Evolutionary conservation across 2,329 filamentous ascomycete genomes (phyloP).

Genomic region (Pezicula radicicola): DNA sequence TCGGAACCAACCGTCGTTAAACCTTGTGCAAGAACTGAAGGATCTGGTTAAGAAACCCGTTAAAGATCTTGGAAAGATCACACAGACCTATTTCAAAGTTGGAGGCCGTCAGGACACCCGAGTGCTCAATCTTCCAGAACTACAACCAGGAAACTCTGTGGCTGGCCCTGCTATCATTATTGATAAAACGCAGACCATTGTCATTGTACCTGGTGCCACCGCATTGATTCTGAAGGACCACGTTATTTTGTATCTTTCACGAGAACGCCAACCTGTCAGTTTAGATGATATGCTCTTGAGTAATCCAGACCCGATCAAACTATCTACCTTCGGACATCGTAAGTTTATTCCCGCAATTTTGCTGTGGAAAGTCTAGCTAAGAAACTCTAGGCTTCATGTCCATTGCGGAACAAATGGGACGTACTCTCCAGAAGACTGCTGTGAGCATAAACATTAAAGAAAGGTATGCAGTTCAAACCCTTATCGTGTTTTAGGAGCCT

Average conservation of each 20-base stretch:
- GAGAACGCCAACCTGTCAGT: not conserved
- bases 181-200: not conserved
- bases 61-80: not conserved
- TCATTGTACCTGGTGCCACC: not conserved
- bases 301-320: conserved; percentile 67
- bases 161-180: not conserved
- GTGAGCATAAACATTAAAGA: conserved; percentile 78
- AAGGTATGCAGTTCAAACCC: conserved; percentile 19
- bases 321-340: conserved; percentile 69
- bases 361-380: too few relatives aligned
- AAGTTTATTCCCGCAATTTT: too few relatives aligned
- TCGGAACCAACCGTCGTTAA: conserved; percentile 58
- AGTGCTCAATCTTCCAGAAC: not conserved
- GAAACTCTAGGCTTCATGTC: conserved; percentile 63
- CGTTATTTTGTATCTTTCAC: not conserved
- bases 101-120: not conserved
- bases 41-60: not conserved
- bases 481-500: too few relatives aligned
- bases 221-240: not conserved
- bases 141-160: not conserved
- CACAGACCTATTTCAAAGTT: conserved; percentile 28
- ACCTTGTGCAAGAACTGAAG: not conserved
- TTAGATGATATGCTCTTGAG: conserved; percentile 63
- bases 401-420: conserved; percentile 79
- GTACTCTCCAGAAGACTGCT: conserved; percentile 74